These are phyloP conservation scores for Trichoderma aggressivum DNA, from an alignment of 2,329 filamentous ascomycete genomes.

Conservation along the genomic window DNA sequence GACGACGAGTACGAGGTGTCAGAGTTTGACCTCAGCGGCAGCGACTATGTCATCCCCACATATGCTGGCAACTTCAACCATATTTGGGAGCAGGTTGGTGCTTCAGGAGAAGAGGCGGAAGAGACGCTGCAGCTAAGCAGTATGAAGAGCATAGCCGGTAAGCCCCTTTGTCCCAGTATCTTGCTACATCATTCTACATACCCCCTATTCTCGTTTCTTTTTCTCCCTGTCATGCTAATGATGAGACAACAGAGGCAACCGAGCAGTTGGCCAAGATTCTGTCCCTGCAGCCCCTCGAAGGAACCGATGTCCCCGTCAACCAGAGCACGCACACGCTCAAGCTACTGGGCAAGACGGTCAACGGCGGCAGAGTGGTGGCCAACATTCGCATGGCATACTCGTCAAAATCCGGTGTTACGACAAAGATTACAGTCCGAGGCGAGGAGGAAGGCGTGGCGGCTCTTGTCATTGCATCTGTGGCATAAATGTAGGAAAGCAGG, in stretches of 20 bases:
- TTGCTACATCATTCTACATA: not conserved
- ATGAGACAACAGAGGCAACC: conserved; percentile 67
- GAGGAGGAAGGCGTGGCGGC: conserved; percentile 90
- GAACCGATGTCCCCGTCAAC: conserved; percentile 85
- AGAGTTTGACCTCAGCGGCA: conserved; percentile 84
- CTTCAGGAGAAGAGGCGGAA: conserved; percentile 82
- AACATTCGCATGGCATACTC: conserved; percentile 91
- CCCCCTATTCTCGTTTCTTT: rapidly evolving
- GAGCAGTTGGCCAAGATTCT: conserved; percentile 84
- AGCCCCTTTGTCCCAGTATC: conserved; percentile 32
- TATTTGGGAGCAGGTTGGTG: conserved; percentile 89
- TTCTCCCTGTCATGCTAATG: conserved; percentile 23
- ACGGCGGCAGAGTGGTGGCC: conserved; percentile 82
- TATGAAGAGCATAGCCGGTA: conserved; percentile 90
- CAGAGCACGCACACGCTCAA: conserved; percentile 92
- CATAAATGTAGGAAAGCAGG: conserved; percentile 50
- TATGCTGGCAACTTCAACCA: conserved; percentile 95
- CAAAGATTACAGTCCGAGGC: conserved; percentile 87
- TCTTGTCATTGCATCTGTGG: conserved; percentile 79
- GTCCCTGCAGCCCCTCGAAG: conserved; percentile 89
- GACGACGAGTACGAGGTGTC: conserved; percentile 98
- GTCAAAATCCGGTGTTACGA: conserved; percentile 87
- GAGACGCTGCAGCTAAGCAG: conserved; percentile 87
- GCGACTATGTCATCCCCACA: conserved; percentile 89
- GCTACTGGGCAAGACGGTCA: conserved; percentile 91